A percentile compares a stretch with the other conserved stretches of the same genome.
Evolutionary conservation across 1,139 yeast species (phyloP).

Genomic region (Yamadazyma triangularis): DNA sequence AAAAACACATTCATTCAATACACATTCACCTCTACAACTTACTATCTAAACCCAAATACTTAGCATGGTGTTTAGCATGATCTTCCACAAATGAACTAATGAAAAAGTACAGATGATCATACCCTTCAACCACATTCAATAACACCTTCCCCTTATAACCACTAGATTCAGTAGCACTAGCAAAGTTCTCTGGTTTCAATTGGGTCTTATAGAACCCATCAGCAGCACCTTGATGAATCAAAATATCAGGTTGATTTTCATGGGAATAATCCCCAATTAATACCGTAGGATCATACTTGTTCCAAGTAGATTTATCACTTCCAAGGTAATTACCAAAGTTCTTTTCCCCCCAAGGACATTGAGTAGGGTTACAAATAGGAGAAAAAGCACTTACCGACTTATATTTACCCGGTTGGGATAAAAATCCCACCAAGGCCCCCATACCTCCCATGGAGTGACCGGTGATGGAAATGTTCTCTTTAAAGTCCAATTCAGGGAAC

Average conservation of each 20-base stretch:
- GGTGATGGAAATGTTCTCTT: slow-evolving; percentile 61
- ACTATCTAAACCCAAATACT: slow-evolving; percentile 59
- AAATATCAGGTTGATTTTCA: slow-evolving; percentile 51
- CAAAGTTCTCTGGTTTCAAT: slow-evolving; percentile 72
- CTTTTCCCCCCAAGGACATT: slow-evolving; percentile 80
- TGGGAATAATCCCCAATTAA: slow-evolving; percentile 55
- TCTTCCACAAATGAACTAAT: slow-evolving; percentile 76
- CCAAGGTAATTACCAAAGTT: slow-evolving; percentile 80
- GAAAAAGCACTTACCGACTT: slow-evolving; percentile 87
- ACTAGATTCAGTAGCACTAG: slow-evolving; percentile 57
- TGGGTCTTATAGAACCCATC: slow-evolving; percentile 72
- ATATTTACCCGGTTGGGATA: slow-evolving; percentile 70
- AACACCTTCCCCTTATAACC: slow-evolving; percentile 58
- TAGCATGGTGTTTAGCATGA: slow-evolving; percentile 86
- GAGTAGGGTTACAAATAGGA: slow-evolving; percentile 78
- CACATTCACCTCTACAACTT: no score
- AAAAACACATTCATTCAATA: no score
- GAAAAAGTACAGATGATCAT: slow-evolving; percentile 89
- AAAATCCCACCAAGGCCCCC: slow-evolving; percentile 80
- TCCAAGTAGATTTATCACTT: slow-evolving; percentile 55
- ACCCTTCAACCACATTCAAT: slow-evolving; percentile 69
- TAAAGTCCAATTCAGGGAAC: slow-evolving; percentile 52
- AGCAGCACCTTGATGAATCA: slow-evolving; percentile 78
- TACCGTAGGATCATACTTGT: slow-evolving; percentile 74
- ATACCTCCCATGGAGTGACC: slow-evolving; percentile 99